Base-by-base conservation (phyloP, 2,329 filamentous ascomycete species). In the Xenoacremonium recifei region DNA sequence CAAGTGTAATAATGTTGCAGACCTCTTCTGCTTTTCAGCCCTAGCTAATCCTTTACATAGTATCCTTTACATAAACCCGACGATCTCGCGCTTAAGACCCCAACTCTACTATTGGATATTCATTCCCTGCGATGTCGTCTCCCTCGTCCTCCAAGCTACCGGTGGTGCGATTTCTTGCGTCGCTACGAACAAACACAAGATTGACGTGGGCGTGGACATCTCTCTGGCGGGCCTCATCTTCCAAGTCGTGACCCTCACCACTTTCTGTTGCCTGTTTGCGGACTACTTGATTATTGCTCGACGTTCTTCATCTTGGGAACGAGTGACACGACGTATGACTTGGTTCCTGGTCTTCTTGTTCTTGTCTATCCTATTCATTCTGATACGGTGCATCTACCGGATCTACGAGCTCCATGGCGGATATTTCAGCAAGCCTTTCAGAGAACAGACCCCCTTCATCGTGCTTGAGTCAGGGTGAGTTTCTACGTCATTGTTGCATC, bases 321-420 rank as follows among this genome's bases (percentile, higher is more conserved):
- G 63, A 3, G 45, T 63, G 20, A 49, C 49, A n/a, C 59, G 52
- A 43, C 42, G 59, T 2, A 75, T 79, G 54, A 62, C 63, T 30
- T 63, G 67, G 11, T 82, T 82, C 51, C 53, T 79, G n/a, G 33
- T 54, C 16, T 74, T 72, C 18, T 61, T 81, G 10, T 59, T 66
- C 2, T 53, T 77, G 4, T 70, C 77, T 2, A 81, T 77, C 4
- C 32, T 82, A 5, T 70, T 72, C 39, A 76, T 84, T 47, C 71
- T 82, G 37, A 70, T 77, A 6, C 67, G 80, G 18, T 80, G 73
- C 36, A 70, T 75, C 21, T 84, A 80, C 53, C 72, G 80, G 32
- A 76, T 82, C 21, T 73, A 72, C 0, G 80, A 84, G 63, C 57
- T 84, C 42, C 71, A 70, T 32, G 67, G 76, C 21, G 79, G 80